phyloP scores from a whole-genome alignment of 192 early-diverging fungal genomes.

The Podila minutissima region DNA sequence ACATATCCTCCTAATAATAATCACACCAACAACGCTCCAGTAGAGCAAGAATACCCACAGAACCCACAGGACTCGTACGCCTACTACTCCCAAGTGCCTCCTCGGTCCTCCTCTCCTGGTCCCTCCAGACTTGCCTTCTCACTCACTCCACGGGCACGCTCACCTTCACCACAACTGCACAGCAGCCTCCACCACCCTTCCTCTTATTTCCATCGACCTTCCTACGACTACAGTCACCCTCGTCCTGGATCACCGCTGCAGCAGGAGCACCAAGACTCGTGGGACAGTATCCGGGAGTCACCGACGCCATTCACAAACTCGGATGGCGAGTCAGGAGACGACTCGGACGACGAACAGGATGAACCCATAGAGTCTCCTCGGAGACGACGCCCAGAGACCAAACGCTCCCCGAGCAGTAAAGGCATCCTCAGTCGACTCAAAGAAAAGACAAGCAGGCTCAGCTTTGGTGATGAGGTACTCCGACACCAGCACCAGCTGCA shows the following conservation, averaged over 20 bases:
- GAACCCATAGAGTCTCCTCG: background rate
- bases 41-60: slow-evolving; percentile 43
- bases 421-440: slow-evolving; percentile 26
- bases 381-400: slow-evolving; percentile 8
- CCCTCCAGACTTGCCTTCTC: slow-evolving; percentile 36
- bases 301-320: slow-evolving; percentile 16
- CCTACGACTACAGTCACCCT: slow-evolving; percentile 21
- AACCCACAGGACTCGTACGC: slow-evolving; percentile 35
- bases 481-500: slow-evolving; percentile 13
- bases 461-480: slow-evolving; percentile 21
- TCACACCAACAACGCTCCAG: background rate
- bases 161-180: slow-evolving; percentile 39
- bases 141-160: slow-evolving; percentile 26
- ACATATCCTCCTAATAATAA: background rate
- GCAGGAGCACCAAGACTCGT: slow-evolving; percentile 42
- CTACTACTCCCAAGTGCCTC: slow-evolving; percentile 34
- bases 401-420: slow-evolving; percentile 21
- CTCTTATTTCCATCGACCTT: slow-evolving; percentile 24
- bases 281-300: slow-evolving; percentile 20
- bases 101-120: slow-evolving; percentile 20
- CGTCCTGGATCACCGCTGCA: slow-evolving; percentile 38
- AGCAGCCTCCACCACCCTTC: slow-evolving; percentile 20
- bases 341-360: slow-evolving; percentile 22
- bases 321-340: slow-evolving; percentile 5
- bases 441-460: slow-evolving; percentile 30